Evolutionary conservation across 2,329 filamentous ascomycete genomes (phyloP), one percentile per base, ranked within the genome.

Genomic region (Aphanocladium album): DNA sequence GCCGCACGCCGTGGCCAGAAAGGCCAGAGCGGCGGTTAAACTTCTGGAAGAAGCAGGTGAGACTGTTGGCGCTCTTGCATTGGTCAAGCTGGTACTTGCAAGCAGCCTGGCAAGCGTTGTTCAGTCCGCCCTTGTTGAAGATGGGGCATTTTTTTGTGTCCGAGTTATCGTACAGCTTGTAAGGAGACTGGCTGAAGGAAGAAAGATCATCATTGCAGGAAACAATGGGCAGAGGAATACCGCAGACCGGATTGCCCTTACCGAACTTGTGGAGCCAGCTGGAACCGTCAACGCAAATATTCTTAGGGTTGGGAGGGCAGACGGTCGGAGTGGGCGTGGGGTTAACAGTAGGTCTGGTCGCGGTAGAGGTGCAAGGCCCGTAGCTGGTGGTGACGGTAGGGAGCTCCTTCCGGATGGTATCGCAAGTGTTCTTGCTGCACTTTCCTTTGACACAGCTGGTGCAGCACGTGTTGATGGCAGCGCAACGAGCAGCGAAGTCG

Each of bases 61-160:
- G 45, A 12, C 39, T 27, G 43, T 41, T 33, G 43, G 52, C 35
- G 12, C 39, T 25, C 7, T 30, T 25, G n/a, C 59, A 60, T 37
- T 51, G 35, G 33, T 56, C 59, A 19, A 55, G 52, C 59, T 60
- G 59, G 25, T 60, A 37, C 52, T 60, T 45, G 59, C 59, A 60
- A 41, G 59, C 59, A 23, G 51, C 45, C 51, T 54, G 39, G 52
- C 59, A 60, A 37, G 52, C 59, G 45, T 60, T 60, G 59, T 23
- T 35, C 41, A 55, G 4, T 19, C 35, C n/a, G 11, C 41, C 43
- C 39, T 53, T 53, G 41, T 50, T 17, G 59, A 60, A 60, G 33
- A 50, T 56, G 17, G 46, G 30, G 59, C 59, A 43, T 51, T 51
- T 50, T 23, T 4, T 17, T 19, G 14, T 55, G 12, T 56, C 45